Evolutionary conservation across 1,284 basidiomycete species (phyloP), one percentile per base, ranked within the genome.

Genomic region (Sporisorium exsertum): DNA sequence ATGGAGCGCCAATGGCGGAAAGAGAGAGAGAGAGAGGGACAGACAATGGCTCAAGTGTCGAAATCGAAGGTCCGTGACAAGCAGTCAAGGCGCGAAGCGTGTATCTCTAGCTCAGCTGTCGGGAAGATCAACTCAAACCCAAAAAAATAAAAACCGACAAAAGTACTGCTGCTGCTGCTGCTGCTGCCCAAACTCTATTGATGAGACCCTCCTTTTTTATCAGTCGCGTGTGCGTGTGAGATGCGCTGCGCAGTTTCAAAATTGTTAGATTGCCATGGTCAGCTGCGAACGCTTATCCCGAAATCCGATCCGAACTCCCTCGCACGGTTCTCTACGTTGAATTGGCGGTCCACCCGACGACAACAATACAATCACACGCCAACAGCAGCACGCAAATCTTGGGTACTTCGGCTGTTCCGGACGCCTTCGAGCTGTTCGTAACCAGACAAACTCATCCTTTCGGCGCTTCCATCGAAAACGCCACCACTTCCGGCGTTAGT

Each of bases 311-410:
- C 6, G 42, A 33, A 20, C 40, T 45, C 6, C 56, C 57, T 63
- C 66, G 66, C 56, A 63, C 60, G 59, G 66, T 60, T 61, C 58
- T 43, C 42, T 46, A 29, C 15, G 20, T 20, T 26, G 57, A 47
- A 24, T n/a, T 22, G 29, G 43, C 32, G 49, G 27, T 18, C 43
- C 22, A 42, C 5, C 24, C 58, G 49, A 50, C 20, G 7, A 12
- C 49, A 45, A 57, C 32, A 40, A 13, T 20, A 52, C 35, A 26
- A 7, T 26, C 5, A 49, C 46, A 54, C 37, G 8, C 37, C 13
- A 15, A n/a, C 35, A 54, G 18, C 16, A 20, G 20, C 22, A 52
- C 32, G 27, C 24, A 49, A 40, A 5, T 40, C 16, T 40, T 22
- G 45, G 24, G 15, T 15, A 26, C 40, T 47, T 47, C 47, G 47